Evolutionary conservation across 2,329 filamentous ascomycete species (phyloP).

Genomic region (Ascochyta koolunga): DNA sequence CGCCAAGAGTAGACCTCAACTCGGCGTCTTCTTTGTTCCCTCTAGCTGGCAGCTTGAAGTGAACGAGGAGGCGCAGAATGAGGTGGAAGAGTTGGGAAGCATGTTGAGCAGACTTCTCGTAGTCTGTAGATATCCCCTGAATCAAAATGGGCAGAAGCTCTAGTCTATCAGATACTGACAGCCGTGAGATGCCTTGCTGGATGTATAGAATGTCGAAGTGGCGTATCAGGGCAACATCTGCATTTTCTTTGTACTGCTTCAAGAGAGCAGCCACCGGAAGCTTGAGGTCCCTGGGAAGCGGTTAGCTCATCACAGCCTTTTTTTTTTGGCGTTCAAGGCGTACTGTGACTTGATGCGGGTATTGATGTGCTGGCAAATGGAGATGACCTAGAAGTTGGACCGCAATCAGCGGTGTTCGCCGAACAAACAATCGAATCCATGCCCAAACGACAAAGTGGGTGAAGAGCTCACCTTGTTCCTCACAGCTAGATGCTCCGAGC

Average conservation of each 20-base stretch:
- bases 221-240: conserved; percentile 72
- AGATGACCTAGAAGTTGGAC: conserved; percentile 59
- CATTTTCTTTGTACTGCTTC: conserved; percentile 84
- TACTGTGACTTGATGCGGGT: conserved; percentile 64
- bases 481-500: conserved; percentile 78
- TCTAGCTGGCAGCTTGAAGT: conserved; percentile 73
- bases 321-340: conserved; percentile 18
- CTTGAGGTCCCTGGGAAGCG: conserved; percentile 61
- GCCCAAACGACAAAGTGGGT: neutral
- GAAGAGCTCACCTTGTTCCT: conserved; percentile 68
- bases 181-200: conserved; percentile 75
- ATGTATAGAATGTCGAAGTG: conserved; percentile 91
- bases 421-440: neutral
- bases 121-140: conserved; percentile 67
- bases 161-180: conserved; percentile 67
- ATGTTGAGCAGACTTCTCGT: conserved; percentile 60
- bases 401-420: conserved; percentile 41
- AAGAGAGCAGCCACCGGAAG: conserved; percentile 84
- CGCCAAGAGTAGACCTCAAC: conserved; percentile 69
- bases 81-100: conserved; percentile 79
- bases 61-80: conserved; percentile 75
- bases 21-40: conserved; percentile 78
- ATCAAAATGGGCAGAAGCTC: conserved; percentile 75
- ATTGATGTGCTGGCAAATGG: conserved; percentile 74
- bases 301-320: conserved; percentile 18